These are phyloP conservation scores for Entomortierella chlamydospora DNA, from an alignment of 192 early-diverging fungal species.

Conservation along the genomic window DNA sequence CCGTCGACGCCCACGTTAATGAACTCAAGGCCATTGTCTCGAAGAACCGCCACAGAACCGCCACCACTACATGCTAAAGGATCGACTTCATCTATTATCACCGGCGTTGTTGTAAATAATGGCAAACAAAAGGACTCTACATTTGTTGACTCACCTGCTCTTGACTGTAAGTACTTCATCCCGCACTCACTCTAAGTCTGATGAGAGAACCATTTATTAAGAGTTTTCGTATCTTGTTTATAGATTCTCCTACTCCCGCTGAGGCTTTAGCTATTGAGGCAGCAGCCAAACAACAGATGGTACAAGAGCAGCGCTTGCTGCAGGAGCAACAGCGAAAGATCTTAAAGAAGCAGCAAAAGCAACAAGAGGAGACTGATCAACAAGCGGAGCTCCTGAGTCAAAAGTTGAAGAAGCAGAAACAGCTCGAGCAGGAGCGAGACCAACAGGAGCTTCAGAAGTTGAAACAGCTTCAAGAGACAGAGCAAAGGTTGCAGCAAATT, in stretches of 20 bases:
- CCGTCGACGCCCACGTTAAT: slow-evolving; percentile 40
- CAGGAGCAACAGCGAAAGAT: slow-evolving; percentile 36
- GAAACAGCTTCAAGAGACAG: slow-evolving; percentile 26
- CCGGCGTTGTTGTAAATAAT: slow-evolving; percentile 47
- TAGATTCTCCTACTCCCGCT: slow-evolving; percentile 45
- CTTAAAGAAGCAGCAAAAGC: slow-evolving; percentile 16
- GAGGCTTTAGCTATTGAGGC: slow-evolving; percentile 49
- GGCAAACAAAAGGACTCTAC: slow-evolving; percentile 27
- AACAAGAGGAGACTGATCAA: slow-evolving; percentile 27
- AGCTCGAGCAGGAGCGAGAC: slow-evolving; percentile 27
- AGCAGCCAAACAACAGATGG: slow-evolving; percentile 45
- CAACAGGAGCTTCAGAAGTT: slow-evolving; percentile 21
- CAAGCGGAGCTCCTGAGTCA: slow-evolving; percentile 15
- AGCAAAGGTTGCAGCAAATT: slow-evolving; percentile 30
- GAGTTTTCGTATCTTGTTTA: background rate
- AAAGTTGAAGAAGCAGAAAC: slow-evolving; percentile 28
- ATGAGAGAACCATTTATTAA: background rate
- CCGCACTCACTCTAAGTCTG: background rate
- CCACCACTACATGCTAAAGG: slow-evolving; percentile 49
- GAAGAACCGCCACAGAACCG: slow-evolving; percentile 37
- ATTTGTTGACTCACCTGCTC: background rate
- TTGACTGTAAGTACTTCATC: slow-evolving; percentile 35
- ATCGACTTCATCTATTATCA: slow-evolving; percentile 47
- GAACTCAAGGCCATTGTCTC: slow-evolving; percentile 25
- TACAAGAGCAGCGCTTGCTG: slow-evolving; percentile 38